Evolutionary conservation across 305 asterid genomes (phyloP), one percentile per base, ranked within the genome.

Genomic region (Fraxinus ornus): DNA sequence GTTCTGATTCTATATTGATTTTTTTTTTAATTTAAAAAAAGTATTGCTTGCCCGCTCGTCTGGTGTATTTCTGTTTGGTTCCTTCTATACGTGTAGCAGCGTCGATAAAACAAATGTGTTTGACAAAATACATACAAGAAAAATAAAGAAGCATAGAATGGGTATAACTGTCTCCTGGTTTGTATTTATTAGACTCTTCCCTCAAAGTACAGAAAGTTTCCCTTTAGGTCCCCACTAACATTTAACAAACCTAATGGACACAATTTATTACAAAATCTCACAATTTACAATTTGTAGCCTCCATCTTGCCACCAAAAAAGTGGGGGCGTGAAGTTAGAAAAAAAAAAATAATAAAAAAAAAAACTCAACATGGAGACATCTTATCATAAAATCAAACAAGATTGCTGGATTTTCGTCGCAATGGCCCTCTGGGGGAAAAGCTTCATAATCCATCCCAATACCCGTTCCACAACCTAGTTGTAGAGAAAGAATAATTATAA

Each of bases 361-460:
- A 35, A 35, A 66, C 70, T 81, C 84, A 49, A 62, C 72, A 64
- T 22, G 78, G 75, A 64, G 80, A 55, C 57, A 0, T 41, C 77
- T 44, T 24, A 78, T 55, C 2, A 35, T 28, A 60, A 81, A 80
- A 82, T 89, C 88, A 95, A 47, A 90, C 93, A 85, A 89, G 97
- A 88, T 92, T 94, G 90, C 94, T 87, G 12, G 88, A 89, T 77
- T 93, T 90, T 75, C 97, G 86, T 79, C 91, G 90, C 71, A 98
- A 92, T 85, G 98, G 92, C 76, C 97, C 98, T 78, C 98, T 97
- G 32, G 22, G 97, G 98, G 83, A 96, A 96, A 37, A 94, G 97
- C 88, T 92, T 92, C 97, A 93, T 93, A 85, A 96, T 96, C 99
- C 98, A 96, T 75, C 98, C 98, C 85, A 96, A 87, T 28, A 94